Evolutionary conservation across 2,329 filamentous ascomycete species (phyloP), one percentile per base, ranked within the genome.

Genomic region (Phyllosticta paracitricarpa): DNA sequence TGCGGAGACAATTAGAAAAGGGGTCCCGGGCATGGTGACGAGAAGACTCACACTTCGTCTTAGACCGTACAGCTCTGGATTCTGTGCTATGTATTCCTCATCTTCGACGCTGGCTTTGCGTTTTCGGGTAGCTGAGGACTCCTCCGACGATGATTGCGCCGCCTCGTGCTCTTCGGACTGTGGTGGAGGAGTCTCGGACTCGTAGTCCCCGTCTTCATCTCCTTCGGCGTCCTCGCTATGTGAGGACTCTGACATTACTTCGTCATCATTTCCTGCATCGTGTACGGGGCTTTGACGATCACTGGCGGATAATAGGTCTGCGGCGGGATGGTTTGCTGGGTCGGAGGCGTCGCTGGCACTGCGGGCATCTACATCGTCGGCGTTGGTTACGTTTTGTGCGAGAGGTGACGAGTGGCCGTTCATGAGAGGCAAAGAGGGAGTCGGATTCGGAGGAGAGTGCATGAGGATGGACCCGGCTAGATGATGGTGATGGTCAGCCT

Each of bases 41-140:
- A 63, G 65, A 61, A 52, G 62, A 76, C 88, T 65, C 86, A 94
- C 92, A 79, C 94, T 99, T 78, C 94, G 85, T 68, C 94, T 86
- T 67, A 99, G 81, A 56, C 94, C 94, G 78, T 97, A 99, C 8
- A 99, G 81, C 76, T 96, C 91, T 54, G 94, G 94, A 70, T 99
- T 96, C 70, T 90, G 89, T 69, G 87, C 83, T 68, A 97, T 96
- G 71, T 86, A 92, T 55, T 91, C 87, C 63, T 94, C 88, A 68
- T 94, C 89, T 58, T 87, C 85, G 48, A 83, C 75, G 72, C 71
- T 81, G 73, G 73, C 72, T 68, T 81, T 85, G 66, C 91, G 88
- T 80, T 96, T 96, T 57, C 62, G 64, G 22, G 64, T 83, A 70
- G 85, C 82, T 65, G 81, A 82, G 53, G 87, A 89, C 68, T 87